A percentile compares a stretch with the other conserved stretches of the same genome.
Conservation (phyloP, 129 eudicot genomes). For the Centrapalus pauciflorus region DNA sequence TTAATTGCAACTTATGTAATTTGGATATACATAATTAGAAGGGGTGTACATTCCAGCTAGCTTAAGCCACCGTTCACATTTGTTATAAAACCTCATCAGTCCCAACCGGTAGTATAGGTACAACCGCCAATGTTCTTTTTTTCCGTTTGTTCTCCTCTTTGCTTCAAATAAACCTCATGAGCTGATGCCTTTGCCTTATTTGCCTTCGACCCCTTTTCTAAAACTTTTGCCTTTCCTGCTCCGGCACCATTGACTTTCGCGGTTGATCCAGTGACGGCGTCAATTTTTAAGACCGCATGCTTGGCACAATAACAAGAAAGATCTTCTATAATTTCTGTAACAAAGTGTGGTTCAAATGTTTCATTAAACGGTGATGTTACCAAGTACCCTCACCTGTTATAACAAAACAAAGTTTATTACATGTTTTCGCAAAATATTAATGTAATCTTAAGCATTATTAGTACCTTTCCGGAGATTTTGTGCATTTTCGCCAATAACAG, state of each 20-base stretch:
- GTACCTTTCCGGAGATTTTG: slow-evolving; percentile 61
- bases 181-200: slow-evolving; percentile 45
- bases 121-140: slow-evolving; percentile 57
- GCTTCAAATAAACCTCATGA: slow-evolving; percentile 62
- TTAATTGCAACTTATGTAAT: no score
- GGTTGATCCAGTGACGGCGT: slow-evolving; percentile 8
- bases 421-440: not conserved
- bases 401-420: not conserved
- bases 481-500: slow-evolving; percentile 79
- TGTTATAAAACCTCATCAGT: slow-evolving; percentile 74
- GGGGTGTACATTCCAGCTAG: slow-evolving; percentile 80
- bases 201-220: slow-evolving; percentile 22
- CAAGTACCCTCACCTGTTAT: slow-evolving; percentile 62
- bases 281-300: no score
- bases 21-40: no score
- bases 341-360: no score
- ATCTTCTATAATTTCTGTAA: no score
- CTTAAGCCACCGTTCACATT: slow-evolving; percentile 72
- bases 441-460: not conserved
- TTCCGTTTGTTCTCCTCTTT: slow-evolving; percentile 38
- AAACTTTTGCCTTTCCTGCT: slow-evolving; percentile 20
- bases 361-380: no score
- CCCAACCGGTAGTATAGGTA: slow-evolving; percentile 79
- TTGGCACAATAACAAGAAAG: no score
- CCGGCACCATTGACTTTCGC: slow-evolving; percentile 13